Evolutionary conservation across 371 early-diverging fungal species (phyloP).

Genomic region (Apophysomyces elegans): DNA sequence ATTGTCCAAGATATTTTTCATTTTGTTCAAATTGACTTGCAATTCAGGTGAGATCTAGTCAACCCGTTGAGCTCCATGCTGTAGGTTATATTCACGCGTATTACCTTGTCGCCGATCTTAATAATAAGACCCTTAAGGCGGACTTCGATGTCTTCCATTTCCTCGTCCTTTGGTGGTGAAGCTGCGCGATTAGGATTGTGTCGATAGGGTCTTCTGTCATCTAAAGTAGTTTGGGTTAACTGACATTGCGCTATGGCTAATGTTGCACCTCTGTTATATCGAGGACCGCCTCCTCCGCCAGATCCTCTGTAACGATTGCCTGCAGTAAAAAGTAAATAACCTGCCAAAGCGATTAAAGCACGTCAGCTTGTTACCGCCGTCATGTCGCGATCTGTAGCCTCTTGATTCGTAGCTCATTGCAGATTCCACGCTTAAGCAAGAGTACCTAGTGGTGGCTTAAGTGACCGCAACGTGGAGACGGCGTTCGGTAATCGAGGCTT

Average conservation of each 20-base stretch:
- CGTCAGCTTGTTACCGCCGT: constrained; percentile 21
- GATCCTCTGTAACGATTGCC: constrained; percentile 21
- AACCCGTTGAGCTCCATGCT: not conserved
- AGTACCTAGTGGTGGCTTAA: not conserved
- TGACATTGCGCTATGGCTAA: not conserved
- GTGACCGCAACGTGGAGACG: not conserved
- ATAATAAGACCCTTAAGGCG: constrained; percentile 74
- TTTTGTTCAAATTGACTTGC: constrained; percentile 68
- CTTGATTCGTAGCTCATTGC: constrained; percentile 45
- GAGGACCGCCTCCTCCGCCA: constrained; percentile 21
- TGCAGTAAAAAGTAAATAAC: constrained; percentile 1
- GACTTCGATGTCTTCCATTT: constrained; percentile 68
- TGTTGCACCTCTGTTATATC: constrained; percentile 24
- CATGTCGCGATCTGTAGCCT: constrained; percentile 43
- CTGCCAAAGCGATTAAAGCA: constrained; percentile 7
- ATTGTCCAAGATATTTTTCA: constrained; percentile 71
- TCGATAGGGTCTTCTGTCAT: constrained; percentile 30
- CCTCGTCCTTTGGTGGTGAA: constrained; percentile 48
- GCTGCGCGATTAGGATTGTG: constrained; percentile 28
- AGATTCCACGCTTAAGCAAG: not conserved
- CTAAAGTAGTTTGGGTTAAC: constrained; percentile 10
- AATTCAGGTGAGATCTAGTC: constrained; percentile 59
- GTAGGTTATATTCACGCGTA: not conserved
- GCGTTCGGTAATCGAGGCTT: too few relatives aligned
- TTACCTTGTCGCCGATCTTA: constrained; percentile 80